These are phyloP conservation scores for Monosporascus sp. DNA, from an alignment of 2,329 filamentous ascomycete genomes.

Conservation along the genomic window DNA sequence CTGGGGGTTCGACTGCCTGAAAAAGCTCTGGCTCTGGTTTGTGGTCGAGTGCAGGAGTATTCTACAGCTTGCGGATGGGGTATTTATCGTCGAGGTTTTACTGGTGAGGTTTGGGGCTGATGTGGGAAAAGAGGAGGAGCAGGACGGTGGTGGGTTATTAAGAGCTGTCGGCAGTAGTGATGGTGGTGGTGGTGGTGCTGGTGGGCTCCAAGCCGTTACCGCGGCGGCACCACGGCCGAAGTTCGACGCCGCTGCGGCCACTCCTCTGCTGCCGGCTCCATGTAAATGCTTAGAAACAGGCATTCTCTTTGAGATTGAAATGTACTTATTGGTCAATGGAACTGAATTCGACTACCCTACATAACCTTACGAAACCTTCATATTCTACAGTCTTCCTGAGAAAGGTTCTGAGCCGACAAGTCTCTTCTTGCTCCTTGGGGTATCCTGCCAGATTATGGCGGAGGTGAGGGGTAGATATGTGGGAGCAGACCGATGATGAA, in stretches of 20 bases:
- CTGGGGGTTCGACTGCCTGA: constrained; percentile 5
- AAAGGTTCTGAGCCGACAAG: no score
- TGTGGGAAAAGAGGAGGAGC: background rate
- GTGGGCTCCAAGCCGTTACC: background rate
- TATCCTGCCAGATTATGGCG: no score
- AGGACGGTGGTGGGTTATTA: background rate
- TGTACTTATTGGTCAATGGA: no score
- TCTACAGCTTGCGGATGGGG: constrained; percentile 5
- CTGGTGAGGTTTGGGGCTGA: background rate
- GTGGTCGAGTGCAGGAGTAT: constrained; percentile 6
- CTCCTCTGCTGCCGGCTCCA: background rate
- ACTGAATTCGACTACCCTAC: no score
- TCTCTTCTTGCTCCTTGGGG: no score
- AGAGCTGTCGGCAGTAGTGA: background rate
- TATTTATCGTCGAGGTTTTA: background rate
- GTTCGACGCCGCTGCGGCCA: background rate
- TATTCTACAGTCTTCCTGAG: no score
- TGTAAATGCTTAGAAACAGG: background rate
- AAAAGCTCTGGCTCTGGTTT: constrained; percentile 2
- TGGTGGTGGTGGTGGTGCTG: background rate
- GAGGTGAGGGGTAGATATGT: no score
- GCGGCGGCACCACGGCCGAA: background rate
- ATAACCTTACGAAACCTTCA: no score
- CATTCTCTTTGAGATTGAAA: background rate
- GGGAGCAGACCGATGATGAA: no score